Conservation (phyloP, 225 moss, liverwort and hornwort species). For the Sphagnum tenellum region DNA sequence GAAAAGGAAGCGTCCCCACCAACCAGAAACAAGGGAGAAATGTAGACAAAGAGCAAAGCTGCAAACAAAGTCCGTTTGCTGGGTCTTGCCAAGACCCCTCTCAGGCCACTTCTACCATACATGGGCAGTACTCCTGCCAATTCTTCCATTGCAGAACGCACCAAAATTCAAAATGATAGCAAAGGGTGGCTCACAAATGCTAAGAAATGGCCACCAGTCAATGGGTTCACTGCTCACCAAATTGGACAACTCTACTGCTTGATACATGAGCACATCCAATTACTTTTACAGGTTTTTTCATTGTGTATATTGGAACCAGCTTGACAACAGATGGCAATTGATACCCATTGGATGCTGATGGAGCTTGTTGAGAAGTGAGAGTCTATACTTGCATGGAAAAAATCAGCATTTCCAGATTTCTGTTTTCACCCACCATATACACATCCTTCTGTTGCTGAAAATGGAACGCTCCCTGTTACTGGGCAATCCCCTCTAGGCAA, state of each 20-base stretch:
- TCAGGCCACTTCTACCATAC: conserved; percentile 72
- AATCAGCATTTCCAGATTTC: conserved; percentile 80
- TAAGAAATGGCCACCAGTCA: conserved; percentile 33
- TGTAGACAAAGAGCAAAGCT: conserved; percentile 55
- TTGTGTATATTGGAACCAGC: conserved; percentile 64
- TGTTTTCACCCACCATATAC: conserved; percentile 84
- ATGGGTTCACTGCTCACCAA: conserved; percentile 90
- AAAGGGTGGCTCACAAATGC: conserved; percentile 21
- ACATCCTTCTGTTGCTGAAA: conserved; percentile 53
- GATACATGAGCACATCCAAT: conserved; percentile 97
- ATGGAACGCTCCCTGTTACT: conserved; percentile 12
- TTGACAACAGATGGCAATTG: conserved; percentile 51
- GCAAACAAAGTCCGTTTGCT: conserved; percentile 27
- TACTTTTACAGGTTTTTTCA: conserved; percentile 75
- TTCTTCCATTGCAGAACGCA: conserved; percentile 23
- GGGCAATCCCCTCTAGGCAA: conserved; percentile 8
- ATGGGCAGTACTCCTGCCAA: conserved; percentile 15
- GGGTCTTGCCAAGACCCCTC: conserved; percentile 36
- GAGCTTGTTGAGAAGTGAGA: conserved; percentile 73
- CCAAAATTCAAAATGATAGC: conserved; percentile 24
- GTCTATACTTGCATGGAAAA: conserved; percentile 72
- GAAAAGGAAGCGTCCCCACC: conserved; percentile 47
- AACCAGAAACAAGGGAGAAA: conserved; percentile 75
- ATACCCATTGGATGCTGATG: conserved; percentile 61
- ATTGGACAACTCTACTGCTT: conserved; percentile 85